Conservation (phyloP, 306 rosid species). For the Glycyrrhiza uralensis region DNA sequence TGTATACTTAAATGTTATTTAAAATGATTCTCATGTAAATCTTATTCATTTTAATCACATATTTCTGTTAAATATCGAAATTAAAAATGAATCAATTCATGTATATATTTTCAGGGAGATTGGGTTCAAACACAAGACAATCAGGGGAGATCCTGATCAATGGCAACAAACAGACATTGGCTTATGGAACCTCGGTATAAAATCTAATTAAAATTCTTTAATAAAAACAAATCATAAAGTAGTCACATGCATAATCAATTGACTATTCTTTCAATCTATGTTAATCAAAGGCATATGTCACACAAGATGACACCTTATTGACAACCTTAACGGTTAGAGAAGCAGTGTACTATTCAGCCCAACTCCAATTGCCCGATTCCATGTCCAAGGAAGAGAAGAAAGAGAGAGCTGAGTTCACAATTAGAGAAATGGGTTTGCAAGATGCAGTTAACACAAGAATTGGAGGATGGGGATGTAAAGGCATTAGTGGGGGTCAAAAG, state of each 20-base stretch:
- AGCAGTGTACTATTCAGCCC: constrained; percentile 49
- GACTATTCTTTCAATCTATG: not conserved
- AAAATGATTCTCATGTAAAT: too few relatives aligned
- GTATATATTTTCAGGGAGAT: constrained; percentile 33
- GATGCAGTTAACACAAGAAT: constrained; percentile 45
- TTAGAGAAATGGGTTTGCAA: constrained; percentile 49
- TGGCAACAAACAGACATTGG: constrained; percentile 29
- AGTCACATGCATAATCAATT: not conserved
- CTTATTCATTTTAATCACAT: too few relatives aligned
- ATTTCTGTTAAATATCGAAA: too few relatives aligned
- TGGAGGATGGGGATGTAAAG: constrained; percentile 48
- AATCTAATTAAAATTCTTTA: not conserved
- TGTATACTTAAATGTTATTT: too few relatives aligned
- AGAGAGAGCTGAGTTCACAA: constrained; percentile 41
- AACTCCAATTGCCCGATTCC: constrained; percentile 43
- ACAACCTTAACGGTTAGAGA: constrained; percentile 44
- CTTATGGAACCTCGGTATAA: constrained; percentile 40
- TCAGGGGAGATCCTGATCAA: constrained; percentile 33
- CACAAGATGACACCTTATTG: constrained; percentile 43
- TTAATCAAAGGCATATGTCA: constrained; percentile 36
- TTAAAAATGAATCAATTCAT: not conserved
- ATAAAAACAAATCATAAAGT: not conserved
- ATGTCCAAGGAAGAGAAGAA: constrained; percentile 42
- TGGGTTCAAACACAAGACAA: constrained; percentile 34
- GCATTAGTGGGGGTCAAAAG: constrained; percentile 51